Conservation (phyloP, 805 yeast species). For the Starmera dryadoides region DNA sequence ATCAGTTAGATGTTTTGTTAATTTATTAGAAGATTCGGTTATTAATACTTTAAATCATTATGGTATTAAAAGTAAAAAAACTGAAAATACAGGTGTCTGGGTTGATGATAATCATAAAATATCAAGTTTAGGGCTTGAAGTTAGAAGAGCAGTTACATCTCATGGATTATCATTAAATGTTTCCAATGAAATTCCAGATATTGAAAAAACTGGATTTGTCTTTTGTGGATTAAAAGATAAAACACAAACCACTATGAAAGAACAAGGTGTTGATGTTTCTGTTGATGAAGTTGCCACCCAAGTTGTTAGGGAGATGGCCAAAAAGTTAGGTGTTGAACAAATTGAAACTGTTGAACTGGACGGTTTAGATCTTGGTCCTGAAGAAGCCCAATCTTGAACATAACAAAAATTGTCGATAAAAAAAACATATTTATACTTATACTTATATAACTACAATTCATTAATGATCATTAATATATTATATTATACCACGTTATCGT, state of each 20-base stretch:
- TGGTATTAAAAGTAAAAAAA: constrained; percentile 37
- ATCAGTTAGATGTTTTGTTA: constrained; percentile 58
- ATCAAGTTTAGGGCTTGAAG: constrained; percentile 85
- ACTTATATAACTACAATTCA: background rate
- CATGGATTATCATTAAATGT: constrained; percentile 88
- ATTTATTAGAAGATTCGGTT: constrained; percentile 51
- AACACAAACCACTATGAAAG: constrained; percentile 45
- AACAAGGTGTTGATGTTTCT: constrained; percentile 17
- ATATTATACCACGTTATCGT: background rate
- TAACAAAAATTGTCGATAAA: background rate
- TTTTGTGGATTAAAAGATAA: constrained; percentile 81
- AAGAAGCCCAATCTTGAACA: background rate
- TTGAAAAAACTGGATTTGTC: constrained; percentile 52
- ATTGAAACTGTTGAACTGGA: constrained; percentile 30
- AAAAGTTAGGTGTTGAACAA: constrained; percentile 27
- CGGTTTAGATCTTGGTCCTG: constrained; percentile 18
- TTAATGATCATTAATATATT: background rate
- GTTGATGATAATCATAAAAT: constrained; percentile 50
- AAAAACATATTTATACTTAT: background rate
- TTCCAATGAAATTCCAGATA: constrained; percentile 59
- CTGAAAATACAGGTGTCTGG: constrained; percentile 90
- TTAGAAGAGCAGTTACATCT: constrained; percentile 75
- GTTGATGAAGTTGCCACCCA: constrained; percentile 31
- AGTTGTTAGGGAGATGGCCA: constrained; percentile 39
- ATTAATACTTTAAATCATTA: constrained; percentile 36